Base-by-base conservation (phyloP, 2,329 filamentous ascomycete genomes). In the Hirsutella thompsonii region DNA sequence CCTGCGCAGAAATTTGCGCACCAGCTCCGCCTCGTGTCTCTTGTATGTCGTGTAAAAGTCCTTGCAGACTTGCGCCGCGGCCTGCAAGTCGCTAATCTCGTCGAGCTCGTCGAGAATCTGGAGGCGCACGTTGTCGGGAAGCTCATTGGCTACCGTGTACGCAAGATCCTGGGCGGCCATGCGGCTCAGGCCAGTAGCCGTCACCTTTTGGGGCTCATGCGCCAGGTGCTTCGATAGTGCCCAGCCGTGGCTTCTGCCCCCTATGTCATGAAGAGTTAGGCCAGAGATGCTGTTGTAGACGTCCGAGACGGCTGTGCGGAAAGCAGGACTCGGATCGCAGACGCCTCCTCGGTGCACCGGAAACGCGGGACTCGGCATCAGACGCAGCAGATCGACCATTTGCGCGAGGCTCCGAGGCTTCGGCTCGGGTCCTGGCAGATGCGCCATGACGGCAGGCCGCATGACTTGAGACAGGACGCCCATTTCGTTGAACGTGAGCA, bases 261-360 rank as follows among this genome's bases (percentile, higher is more conserved):
- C 68, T 1, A 73, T 61, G 23, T 74, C 69, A 36, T 62, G 56
- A 0, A 74, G 56, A 2, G 68, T 72, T 4, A 74, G 45, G 0
- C 70, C 71, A 6, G 55, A 52, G 3, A 74, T 60, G 41, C 69
- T 72, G 40, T 70, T 70, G 42, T 65, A 70, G 2, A 74, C 66
- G 43, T 74, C 69, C 20, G 60, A 65, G 9, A 74, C 55, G 6
- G 67, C 63, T 4, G 58, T 56, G 8, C 68, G 61, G 39, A 75
- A 71, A 0, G 63, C 54, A 1, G 67, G 61, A 5, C 63, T 62
- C 8, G 68, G 69, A 42, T 75, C 71, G 48, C 71, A 75, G 1
- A 70, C 61, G 4, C 64, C 60, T 11, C 59, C 62, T 21, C 61
- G 58, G 35, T 61, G 63, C 0, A 64, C 48, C 1, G 59, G 54